Evolutionary conservation across 2,329 filamentous ascomycete genomes (phyloP).

Genomic region (Colletotrichum sansevieriae): DNA sequence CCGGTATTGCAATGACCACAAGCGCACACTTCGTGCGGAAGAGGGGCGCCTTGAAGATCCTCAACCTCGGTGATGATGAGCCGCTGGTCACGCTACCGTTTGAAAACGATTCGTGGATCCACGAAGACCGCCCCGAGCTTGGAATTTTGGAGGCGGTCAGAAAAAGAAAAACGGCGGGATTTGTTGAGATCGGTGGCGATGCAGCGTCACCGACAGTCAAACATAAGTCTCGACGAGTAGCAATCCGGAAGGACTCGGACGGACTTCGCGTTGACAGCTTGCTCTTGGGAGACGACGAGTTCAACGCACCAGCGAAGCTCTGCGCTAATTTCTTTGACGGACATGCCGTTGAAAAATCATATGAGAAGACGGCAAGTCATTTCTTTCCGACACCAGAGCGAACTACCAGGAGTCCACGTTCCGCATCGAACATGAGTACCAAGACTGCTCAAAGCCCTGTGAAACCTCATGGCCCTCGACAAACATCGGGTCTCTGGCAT

Average conservation of each 20-base stretch:
- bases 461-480: background rate
- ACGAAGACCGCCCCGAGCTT: background rate
- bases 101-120: background rate
- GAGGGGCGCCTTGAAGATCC: background rate
- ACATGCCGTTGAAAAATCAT: slow-evolving; percentile 46
- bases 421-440: background rate
- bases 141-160: slow-evolving; percentile 16
- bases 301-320: slow-evolving; percentile 45
- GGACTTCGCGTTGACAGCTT: background rate
- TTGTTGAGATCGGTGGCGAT: background rate
- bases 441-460: background rate
- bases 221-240: background rate
- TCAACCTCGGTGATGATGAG: slow-evolving; percentile 5
- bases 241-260: background rate
- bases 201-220: slow-evolving; percentile 1
- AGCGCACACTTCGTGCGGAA: slow-evolving; percentile 15
- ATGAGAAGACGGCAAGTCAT: background rate
- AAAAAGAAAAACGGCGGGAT: slow-evolving; percentile 19
- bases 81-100: background rate
- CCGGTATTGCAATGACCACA: background rate
- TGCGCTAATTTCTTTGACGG: slow-evolving; percentile 51
- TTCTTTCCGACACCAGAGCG: background rate
- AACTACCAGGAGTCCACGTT: background rate
- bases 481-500: no score
- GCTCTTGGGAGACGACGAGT: slow-evolving; percentile 25